Base-by-base conservation (phyloP, 371 early-diverging fungal genomes). In the Dentiscutata heterogama region DNA sequence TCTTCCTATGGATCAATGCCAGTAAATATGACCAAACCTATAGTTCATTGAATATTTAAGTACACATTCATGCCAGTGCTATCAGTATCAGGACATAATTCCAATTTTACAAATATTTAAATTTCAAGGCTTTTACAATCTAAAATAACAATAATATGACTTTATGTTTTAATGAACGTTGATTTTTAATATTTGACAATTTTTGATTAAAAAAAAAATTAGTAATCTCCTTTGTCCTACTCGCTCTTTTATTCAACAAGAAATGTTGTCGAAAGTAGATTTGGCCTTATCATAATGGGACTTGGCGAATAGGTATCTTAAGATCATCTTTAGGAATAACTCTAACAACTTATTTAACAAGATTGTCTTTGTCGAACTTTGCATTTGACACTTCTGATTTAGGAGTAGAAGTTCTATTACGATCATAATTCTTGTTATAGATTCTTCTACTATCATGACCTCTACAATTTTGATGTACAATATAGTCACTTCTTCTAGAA, bases 261-360 rank as follows among this genome's bases (percentile, higher is more conserved):
- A 98, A 83, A 99, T 99, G 86, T 98, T 94, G 84, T 99, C 99
- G 90, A 99, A 99, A 90, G 98, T 98, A 42, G 96, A 95, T 74
- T 92, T 91, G 25, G 86, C 90, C 83, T 94, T 93, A 86, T 93
- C 88, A 85, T 96, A 96, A 80, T 90, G 94, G 11, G 88, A 86
- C 51, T 89, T 88, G 2, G 91, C 82, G 20, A 86, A 85, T 61
- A n/a, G 92, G 89, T 65, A 89, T 89, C 42, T 80, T 80, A 35
- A 20, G 22, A 54, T 80, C 80, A 68, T 80, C 58, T 29, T 54
- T 50, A 39, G 58, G 54, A 60, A 25, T 27, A 50, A 56, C 31
- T 53, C 68, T 79, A 39, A 64, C 67, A 68, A 93, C 90, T 83
- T 94, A 94, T 84, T 94, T 90, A 46, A 90, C 87, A 58, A 96